Evolutionary conservation across 192 early-diverging fungal genomes (phyloP), one percentile per base, ranked within the genome.

Genomic region (Powellomyces hirtus): DNA sequence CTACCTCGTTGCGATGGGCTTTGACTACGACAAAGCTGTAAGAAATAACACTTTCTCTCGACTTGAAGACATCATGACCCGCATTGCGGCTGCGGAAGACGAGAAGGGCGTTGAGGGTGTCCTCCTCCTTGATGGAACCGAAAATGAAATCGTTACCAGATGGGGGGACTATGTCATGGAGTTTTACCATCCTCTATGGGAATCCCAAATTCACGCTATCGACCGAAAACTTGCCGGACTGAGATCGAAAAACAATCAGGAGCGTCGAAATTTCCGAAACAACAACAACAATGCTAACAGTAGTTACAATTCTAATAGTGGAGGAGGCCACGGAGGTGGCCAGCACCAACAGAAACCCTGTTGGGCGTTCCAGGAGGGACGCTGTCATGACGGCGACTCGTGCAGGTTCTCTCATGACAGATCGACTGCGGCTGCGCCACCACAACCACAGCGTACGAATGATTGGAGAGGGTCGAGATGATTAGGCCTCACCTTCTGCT

Each of bases 101-200:
- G 57, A 14, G 18, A 42, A 8, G 42, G 67, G 67, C 18, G 55
- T 69, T 31, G 42, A 60, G 26, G 16, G 26, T 7, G 16, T 40
- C 27, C 38, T 69, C 6, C 34, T 69, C 6, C 40, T 69, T 7
- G 57, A 69, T n/a, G 67, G 45, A 11, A 49, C 6, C 38, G 67
- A 69, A 29, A 38, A 8, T 13, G 33, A 35, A 22, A 61, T 69
- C 27, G 34, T 60, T 8, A 45, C 51, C 1, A 18, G 44, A 45
- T 60, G 31, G 6, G 44, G 29, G 2, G 56, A 59, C 29, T 69
- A 24, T 33, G 27, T 51, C 13, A 40, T 60, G 27, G 18, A 59
- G 7, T 69, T 69, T 37, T 69, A 46, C 67, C 37, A 69, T 11
- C 67, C 67, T 8, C 57, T 69, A 7, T 69, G 67, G 67, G 4